A percentile compares a stretch with the other conserved stretches of the same genome.
Evolutionary conservation across 495 filamentous ascomycete genomes (phyloP).

Genomic region (Tuber calosporum): DNA sequence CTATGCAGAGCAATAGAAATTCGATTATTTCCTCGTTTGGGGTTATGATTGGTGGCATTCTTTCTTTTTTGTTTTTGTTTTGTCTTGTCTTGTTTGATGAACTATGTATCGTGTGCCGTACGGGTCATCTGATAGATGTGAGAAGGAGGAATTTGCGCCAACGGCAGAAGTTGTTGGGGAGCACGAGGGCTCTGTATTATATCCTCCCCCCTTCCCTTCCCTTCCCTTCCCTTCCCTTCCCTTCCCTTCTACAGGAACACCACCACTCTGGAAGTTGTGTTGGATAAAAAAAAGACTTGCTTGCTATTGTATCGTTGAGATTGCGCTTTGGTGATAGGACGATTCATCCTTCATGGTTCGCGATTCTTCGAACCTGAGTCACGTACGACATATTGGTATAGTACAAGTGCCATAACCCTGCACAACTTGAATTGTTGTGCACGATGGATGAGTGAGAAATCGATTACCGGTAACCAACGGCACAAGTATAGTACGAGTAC

Average conservation of each 20-base stretch:
- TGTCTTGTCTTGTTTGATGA: no score
- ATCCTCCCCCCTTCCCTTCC: no score
- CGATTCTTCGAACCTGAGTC: background rate
- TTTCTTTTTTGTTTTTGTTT: background rate
- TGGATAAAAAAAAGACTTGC: background rate
- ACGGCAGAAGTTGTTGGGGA: background rate
- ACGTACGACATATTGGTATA: background rate
- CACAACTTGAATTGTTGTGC: background rate
- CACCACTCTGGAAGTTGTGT: background rate
- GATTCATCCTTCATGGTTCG: background rate
- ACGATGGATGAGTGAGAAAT: background rate
- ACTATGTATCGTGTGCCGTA: background rate
- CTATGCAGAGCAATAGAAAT: conserved; percentile 11
- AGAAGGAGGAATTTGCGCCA: background rate
- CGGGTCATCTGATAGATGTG: background rate
- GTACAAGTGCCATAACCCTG: background rate
- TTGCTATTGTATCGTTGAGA: background rate
- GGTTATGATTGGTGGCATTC: conserved; percentile 4
- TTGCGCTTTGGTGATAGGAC: background rate
- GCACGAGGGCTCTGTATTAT: background rate
- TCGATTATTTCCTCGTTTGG: conserved; percentile 10
- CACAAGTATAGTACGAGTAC: background rate
- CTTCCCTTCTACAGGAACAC: background rate
- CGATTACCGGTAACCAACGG: background rate
- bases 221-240: no score